Base-by-base conservation (phyloP, 2,329 filamentous ascomycete genomes). In the Aureobasidium sp. region DNA sequence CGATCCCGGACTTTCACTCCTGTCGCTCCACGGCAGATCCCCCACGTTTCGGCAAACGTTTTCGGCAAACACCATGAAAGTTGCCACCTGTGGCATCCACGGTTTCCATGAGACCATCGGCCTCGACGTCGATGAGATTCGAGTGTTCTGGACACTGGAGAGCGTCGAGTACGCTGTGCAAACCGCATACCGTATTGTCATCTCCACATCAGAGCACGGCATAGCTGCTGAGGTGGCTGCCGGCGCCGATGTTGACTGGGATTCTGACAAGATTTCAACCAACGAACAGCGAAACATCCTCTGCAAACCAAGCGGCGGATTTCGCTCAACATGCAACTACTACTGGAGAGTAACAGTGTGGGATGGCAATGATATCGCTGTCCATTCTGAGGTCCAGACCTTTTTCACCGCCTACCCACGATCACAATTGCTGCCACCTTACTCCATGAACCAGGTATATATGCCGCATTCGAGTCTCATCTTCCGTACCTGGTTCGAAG, bases 401-500 rank as follows among this genome's bases (percentile, higher is more conserved):
- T 74, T 75, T 60, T 76, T 74, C 64, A 74, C 73, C 1, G 70
- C 74, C 3, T 75, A 75, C 38, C 72, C 73, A 11, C 66, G 71
- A 49, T 70, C 68, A 8, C 69, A 66, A 49, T 63, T 74, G 17
- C 60, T 75, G 17, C 74, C 73, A 9, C 73, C 73, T 0, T 75
- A 73, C 51, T 75, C 73, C 63, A 75, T 76, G 73, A 75, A 75
- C 54, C 73, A 75, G 57, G 49, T 37, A 33, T 58, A 76, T 62
- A 76, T 76, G 73, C 74, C 73, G 10, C 73, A 76, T 58, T 70
- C 70, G 4, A 74, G 73, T 37, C 67, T 76, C 13, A 75, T 76
- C 59, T 75, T 76, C 60, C 69, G 73, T 29, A 71, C 73, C 5
- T 76, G 73, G 74, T 75, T 75, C 54, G 74, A 75, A 63, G 71